Conservation (phyloP, 176 grass and related monocot species). For the Zoysia pacifica region DNA sequence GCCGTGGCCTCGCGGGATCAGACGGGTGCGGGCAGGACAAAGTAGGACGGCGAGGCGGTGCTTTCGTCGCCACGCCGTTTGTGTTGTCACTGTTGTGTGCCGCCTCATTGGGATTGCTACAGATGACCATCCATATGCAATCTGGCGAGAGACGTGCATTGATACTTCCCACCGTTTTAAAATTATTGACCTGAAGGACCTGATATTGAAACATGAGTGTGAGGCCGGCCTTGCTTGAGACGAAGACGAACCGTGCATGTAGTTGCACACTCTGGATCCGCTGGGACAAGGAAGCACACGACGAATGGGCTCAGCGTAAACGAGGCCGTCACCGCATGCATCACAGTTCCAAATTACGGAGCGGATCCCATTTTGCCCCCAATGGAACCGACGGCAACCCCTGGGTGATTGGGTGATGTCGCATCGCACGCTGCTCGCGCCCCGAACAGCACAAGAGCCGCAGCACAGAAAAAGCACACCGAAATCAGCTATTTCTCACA, state of each 20-base stretch:
- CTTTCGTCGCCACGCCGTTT: neutral
- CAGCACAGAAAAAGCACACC: neutral
- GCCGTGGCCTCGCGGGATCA: neutral
- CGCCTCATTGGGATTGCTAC: neutral
- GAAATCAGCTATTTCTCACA: neutral
- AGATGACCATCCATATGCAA: neutral
- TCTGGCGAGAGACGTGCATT: neutral
- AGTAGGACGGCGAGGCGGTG: neutral
- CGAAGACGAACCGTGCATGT: no score
- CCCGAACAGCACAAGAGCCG: neutral
- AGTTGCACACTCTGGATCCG: neutral
- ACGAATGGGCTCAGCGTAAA: neutral
- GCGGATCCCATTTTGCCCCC: neutral
- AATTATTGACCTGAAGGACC: no score
- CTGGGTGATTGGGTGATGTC: neutral
- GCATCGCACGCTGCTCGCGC: neutral
- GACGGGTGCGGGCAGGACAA: neutral
- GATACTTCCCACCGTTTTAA: no score
- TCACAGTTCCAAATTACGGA: neutral
- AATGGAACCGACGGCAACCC: neutral
- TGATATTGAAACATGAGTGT: no score
- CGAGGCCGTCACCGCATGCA: neutral
- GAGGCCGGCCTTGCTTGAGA: no score
- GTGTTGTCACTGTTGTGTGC: neutral
- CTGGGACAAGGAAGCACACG: neutral